Evolutionary conservation across 2,329 filamentous ascomycete genomes (phyloP), one percentile per base, ranked within the genome.

Genomic region (Fusarium coicis): DNA sequence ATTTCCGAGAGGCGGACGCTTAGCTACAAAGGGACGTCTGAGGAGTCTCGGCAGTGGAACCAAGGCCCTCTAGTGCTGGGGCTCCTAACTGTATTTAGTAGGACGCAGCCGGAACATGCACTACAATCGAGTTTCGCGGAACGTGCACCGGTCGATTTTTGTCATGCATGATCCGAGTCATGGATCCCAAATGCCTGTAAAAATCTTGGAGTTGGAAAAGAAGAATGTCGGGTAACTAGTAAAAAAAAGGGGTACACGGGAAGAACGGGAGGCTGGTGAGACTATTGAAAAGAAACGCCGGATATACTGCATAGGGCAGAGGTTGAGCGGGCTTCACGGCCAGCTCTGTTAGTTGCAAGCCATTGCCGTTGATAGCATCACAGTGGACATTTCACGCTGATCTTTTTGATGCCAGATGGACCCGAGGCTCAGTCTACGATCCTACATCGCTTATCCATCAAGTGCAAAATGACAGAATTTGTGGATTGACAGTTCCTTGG

Each of bases 1-100:
- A 66, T 43, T 56, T 58, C 69, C 69, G 69, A 61, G 19, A 23
- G n/a, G 32, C 49, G 54, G 60, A 28, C 34, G 63, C 39, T 53
- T 64, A 44, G 32, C 63, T 56, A 15, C 26, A 63, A 63, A 39
- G 9, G 46, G 63, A 39, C 18, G 36, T 37, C 16, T 32, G 7
- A 47, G 43, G 26, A 28, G 9, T 19, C 49, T 59, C n/a, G 55
- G 52, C 34, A 62, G 68, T 68, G 68, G 68, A 56, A 49, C 53
- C 36, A n/a, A 14, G 23, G 6, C 19, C 15, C 14, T 28, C 15
- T n/a, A 54, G 50, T 40, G 50, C 15, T 54, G 50, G 34, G 10
- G 4, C 55, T 9, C 8, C 55, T 50, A 57, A 56, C 59, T 56
- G 32, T 16, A 23, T 39, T 34, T 7, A 39, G 59, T 23, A 46